Evolutionary conservation across 768 basidiomycete species (phyloP).

Genomic region (Phylloporus sp.): DNA sequence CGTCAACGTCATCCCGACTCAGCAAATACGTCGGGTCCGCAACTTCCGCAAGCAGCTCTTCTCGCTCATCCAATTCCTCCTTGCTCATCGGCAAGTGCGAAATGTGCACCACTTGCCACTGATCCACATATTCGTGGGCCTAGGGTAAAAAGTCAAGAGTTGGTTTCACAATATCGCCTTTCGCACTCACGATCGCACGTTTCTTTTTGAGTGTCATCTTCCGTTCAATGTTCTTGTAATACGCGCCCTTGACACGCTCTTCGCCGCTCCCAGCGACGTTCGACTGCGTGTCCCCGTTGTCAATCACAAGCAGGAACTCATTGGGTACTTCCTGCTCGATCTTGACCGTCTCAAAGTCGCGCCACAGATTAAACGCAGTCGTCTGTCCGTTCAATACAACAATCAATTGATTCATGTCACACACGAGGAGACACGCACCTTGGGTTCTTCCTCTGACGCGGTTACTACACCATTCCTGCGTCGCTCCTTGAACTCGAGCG

Average conservation of each 20-base stretch:
- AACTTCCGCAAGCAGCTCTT: slow-evolving; percentile 75
- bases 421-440: slow-evolving; percentile 36
- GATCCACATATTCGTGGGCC: slow-evolving; percentile 73
- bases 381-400: slow-evolving; percentile 36
- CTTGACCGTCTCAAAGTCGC: slow-evolving; percentile 85
- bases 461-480: slow-evolving; percentile 42
- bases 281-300: slow-evolving; percentile 47
- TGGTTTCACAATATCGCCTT: background rate
- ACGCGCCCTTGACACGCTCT: slow-evolving; percentile 61
- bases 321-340: slow-evolving; percentile 84
- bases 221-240: slow-evolving; percentile 85
- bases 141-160: slow-evolving; percentile 24
- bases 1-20: slow-evolving; percentile 46
- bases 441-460: slow-evolving; percentile 50
- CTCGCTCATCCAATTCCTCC: slow-evolving; percentile 76
- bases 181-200: slow-evolving; percentile 61
- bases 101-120: slow-evolving; percentile 78
- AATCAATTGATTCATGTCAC: background rate
- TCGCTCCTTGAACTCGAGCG: slow-evolving; percentile 59
- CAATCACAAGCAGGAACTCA: slow-evolving; percentile 74
- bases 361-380: slow-evolving; percentile 69
- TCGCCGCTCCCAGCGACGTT: slow-evolving; percentile 36
- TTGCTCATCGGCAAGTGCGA: slow-evolving; percentile 66
- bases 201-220: slow-evolving; percentile 87
- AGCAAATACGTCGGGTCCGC: slow-evolving; percentile 61